These are phyloP conservation scores for Allium cepa DNA, from an alignment of 106 monocot species.

Conservation along the genomic window DNA sequence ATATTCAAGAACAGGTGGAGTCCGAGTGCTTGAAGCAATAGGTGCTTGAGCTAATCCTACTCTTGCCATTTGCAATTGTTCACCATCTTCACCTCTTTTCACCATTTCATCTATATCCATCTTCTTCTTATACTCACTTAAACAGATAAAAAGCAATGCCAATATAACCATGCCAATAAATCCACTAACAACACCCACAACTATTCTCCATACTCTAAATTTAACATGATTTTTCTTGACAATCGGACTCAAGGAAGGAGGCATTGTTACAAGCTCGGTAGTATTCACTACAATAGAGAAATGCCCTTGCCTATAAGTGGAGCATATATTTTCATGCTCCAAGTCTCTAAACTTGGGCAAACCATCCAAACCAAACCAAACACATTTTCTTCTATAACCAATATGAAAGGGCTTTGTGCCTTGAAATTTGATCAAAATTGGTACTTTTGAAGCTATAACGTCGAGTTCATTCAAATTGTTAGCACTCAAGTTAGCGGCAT, in stretches of 20 bases:
- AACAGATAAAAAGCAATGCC: conserved; percentile 24
- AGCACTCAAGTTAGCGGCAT: conserved; percentile 47
- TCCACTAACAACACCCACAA: conserved; percentile 28
- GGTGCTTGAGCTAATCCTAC: conserved; percentile 48
- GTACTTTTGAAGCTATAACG: conserved; percentile 24
- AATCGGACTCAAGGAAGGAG: background rate
- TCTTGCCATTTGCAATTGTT: conserved; percentile 27
- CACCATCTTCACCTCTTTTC: conserved; percentile 34
- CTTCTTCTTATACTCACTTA: conserved; percentile 12
- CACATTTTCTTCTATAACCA: conserved; percentile 32
- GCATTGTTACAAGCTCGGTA: conserved; percentile 20
- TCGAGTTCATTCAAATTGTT: conserved; percentile 41
- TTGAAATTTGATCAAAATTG: conserved; percentile 54
- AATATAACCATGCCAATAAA: conserved; percentile 32
- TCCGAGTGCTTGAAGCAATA: conserved; percentile 46
- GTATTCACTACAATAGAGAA: conserved; percentile 66
- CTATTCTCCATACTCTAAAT: conserved; percentile 48
- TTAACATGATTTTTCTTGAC: background rate
- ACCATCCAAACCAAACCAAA: conserved; percentile 60
- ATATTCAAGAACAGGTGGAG: conserved; percentile 53
- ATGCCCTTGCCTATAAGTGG: conserved; percentile 50
- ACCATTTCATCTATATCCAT: conserved; percentile 49
- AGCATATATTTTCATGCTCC: conserved; percentile 34
- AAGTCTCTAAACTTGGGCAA: conserved; percentile 37
- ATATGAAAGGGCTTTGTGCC: conserved; percentile 9